Conservation (phyloP, 2,329 filamentous ascomycete genomes). For the Byssothecium circinans region DNA sequence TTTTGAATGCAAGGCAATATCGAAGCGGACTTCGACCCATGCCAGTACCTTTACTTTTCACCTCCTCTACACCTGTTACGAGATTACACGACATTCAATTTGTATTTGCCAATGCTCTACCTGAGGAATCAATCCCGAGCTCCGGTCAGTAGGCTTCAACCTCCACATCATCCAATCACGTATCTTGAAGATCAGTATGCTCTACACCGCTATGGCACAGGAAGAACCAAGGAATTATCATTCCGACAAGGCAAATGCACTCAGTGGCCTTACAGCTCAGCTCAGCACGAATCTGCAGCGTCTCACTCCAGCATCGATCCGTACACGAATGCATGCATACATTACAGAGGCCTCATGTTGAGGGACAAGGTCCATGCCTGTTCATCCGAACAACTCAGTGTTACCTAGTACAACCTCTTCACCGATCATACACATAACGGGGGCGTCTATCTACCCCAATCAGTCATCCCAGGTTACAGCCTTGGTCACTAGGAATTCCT, state of each 20-base stretch:
- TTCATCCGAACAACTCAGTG: background rate
- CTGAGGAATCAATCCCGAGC: no score
- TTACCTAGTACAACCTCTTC: background rate
- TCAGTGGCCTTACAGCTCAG: no score
- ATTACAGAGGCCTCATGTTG: background rate
- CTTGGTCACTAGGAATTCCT: conserved; percentile 45
- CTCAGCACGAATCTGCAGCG: no score
- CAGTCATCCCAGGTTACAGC: conserved; percentile 22
- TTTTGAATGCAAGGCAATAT: background rate
- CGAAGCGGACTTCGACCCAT: background rate
- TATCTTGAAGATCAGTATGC: no score
- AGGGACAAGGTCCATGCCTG: background rate
- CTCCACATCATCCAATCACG: no score
- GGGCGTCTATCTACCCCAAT: background rate
- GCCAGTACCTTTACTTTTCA: background rate
- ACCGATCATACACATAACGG: background rate
- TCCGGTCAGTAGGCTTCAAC: no score
- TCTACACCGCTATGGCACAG: no score
- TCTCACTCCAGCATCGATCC: background rate
- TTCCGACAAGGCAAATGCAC: no score
- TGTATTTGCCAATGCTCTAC: no score
- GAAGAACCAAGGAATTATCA: no score
- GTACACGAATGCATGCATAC: background rate
- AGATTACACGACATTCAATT: no score
- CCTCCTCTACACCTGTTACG: background rate